Base-by-base conservation (phyloP, 306 rosid species). In the Vicia faba region DNA sequence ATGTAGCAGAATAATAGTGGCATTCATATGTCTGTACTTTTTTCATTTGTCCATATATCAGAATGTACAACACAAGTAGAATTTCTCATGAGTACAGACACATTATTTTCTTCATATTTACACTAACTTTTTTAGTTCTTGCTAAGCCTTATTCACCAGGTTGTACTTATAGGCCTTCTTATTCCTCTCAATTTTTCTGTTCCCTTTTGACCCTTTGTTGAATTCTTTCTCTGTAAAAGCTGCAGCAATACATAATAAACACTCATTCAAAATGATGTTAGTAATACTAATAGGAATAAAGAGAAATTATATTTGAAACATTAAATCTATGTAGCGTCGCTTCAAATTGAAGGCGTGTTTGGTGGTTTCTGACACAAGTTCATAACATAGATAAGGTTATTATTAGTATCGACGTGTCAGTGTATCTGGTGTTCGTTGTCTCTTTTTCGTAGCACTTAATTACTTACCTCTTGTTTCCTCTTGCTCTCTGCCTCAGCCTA, bases 401-500 rank as follows among this genome's bases (percentile, higher is more conserved):
- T 25, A 25, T 33, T 33, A 33, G 38, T 33, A 0, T 33, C 2
- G 2, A 33, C 38, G 38, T 31, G 8, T 31, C 2, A 31, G 35
- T 31, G 36, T 31, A 31, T 31, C 36, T 5, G 36, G 8, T 31
- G 36, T 31, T 31, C 8, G 2, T 31, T 7, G 1, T 7, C 7
- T 6, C 8, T 7, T 33, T 33, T 33, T 33, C 9, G 2, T 33
- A 7, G 38, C 8, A 33, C 38, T 33, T 1, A 71, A 39, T 63
- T 57, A 20, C 39, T 56, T 1, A 54, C 97, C 88, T 77, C 88
- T 78, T 81, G 41, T 68, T 41, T 79, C 61, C 88, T 78, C 78
- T 82, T 85, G 35, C 19, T 14, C 56, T 85, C 85, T 7, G 77
- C 68, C 73, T 84, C 92, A 64, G 77, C 86, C 97, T 91, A 55